Evolutionary conservation across 1,284 basidiomycete genomes (phyloP).

Genomic region (Chalciporus piperatoides): DNA sequence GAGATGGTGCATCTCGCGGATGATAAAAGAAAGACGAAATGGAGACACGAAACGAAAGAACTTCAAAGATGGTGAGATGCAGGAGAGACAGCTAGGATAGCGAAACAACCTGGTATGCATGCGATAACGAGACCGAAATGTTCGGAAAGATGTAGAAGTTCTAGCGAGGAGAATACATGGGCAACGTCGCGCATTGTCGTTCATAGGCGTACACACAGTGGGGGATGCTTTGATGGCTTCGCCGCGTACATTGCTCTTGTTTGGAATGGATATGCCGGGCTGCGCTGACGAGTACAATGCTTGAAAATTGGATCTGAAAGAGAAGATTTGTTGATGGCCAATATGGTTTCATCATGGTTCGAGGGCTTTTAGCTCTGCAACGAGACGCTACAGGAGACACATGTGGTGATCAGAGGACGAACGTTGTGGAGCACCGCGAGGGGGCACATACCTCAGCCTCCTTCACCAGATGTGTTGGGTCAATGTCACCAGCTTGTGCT

Average conservation of each 20-base stretch:
- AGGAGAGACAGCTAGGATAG: conserved; percentile 13
- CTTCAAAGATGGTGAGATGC: conserved; percentile 1
- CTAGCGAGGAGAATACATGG: conserved; percentile 28
- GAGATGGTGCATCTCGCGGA: conserved; percentile 7
- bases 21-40: conserved; percentile 9
- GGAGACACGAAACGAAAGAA: conserved; percentile 13
- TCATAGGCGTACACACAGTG: conserved; percentile 29
- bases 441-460: conserved; percentile 47
- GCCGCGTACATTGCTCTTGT: conserved; percentile 30
- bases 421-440: not conserved
- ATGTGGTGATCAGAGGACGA: not conserved
- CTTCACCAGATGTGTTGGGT: conserved; percentile 38
- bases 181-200: conserved; percentile 14
- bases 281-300: conserved; percentile 29
- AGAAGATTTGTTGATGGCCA: conserved; percentile 2
- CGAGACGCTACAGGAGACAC: conserved; percentile 30
- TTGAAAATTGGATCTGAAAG: conserved; percentile 20
- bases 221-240: conserved; percentile 25
- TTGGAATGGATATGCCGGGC: conserved; percentile 21
- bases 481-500: conserved; percentile 35
- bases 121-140: conserved; percentile 13
- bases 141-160: conserved; percentile 11
- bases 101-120: conserved; percentile 24
- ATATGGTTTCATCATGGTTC: conserved; percentile 27
- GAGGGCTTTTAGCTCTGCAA: conserved; percentile 36